A percentile compares a stretch with the other conserved stretches of the same genome.
These are phyloP conservation scores for Carex pumila DNA, from an alignment of 176 grass and related monocot genomes.

Conservation along the genomic window DNA sequence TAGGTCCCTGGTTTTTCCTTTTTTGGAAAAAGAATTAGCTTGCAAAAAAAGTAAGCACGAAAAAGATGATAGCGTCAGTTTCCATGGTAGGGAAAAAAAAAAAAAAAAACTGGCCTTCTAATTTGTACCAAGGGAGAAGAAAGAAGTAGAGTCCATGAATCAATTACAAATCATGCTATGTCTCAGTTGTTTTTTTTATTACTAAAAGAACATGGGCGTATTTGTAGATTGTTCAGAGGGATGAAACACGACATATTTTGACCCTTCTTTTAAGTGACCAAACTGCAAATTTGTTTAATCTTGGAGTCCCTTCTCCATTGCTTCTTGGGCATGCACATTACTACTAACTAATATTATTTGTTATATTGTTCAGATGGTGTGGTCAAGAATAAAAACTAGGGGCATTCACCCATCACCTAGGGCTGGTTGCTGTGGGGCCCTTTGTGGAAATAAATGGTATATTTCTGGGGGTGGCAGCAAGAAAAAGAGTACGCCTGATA, in stretches of 20 bases:
- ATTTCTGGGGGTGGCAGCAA: slow-evolving; percentile 94
- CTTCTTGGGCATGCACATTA: not conserved
- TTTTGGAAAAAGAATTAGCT: not conserved
- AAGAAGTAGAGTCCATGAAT: not conserved
- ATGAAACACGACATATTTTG: not conserved
- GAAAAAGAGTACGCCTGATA: slow-evolving; percentile 65
- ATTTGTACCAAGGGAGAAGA: not conserved
- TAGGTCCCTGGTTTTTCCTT: not conserved
- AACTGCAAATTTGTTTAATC: not conserved
- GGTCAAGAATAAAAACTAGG: slow-evolving; percentile 84
- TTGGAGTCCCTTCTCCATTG: not conserved
- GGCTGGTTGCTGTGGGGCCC: slow-evolving; percentile 84
- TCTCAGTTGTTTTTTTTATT: not conserved
- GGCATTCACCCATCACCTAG: slow-evolving; percentile 90
- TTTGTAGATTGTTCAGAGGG: not conserved
- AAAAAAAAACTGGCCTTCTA: not conserved
- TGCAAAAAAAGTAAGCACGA: not conserved
- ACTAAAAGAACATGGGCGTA: not conserved
- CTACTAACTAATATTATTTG: not conserved
- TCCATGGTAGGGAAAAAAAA: not conserved
- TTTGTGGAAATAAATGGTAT: slow-evolving; percentile 98
- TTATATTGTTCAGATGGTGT: slow-evolving; percentile 70
- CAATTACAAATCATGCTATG: not conserved
- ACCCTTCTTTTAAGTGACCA: not conserved
- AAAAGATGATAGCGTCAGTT: not conserved